phyloP scores from a whole-genome alignment of 2,329 filamentous ascomycete genomes.

The Bipolaris bicolor region DNA sequence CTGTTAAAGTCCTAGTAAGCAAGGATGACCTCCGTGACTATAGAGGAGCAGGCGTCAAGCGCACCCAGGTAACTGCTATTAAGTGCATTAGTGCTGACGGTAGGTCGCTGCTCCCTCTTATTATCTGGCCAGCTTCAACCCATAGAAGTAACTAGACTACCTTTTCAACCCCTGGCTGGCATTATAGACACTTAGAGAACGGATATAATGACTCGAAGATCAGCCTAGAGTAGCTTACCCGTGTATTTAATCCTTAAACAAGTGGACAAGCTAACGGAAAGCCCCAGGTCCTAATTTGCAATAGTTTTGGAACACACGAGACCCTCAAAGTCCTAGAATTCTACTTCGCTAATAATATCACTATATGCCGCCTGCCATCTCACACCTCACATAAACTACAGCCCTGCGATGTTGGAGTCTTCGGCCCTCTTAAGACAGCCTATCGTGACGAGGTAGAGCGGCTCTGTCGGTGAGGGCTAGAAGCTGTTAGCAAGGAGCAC shows the following conservation, averaged over 20 bases:
- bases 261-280: background rate
- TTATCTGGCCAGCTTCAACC: too few relatives aligned
- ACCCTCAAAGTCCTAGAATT: slow-evolving; percentile 42
- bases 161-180: background rate
- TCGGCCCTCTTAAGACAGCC: slow-evolving; percentile 18
- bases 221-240: background rate
- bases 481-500: slow-evolving; percentile 18
- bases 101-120: too few relatives aligned
- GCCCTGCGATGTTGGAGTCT: slow-evolving; percentile 4
- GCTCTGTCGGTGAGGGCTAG: slow-evolving; percentile 14
- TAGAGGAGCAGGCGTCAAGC: background rate
- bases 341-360: slow-evolving; percentile 43
- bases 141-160: background rate
- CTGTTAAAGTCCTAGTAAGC: background rate
- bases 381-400: background rate
- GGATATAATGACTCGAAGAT: slow-evolving; percentile 2
- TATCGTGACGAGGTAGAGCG: slow-evolving; percentile 19
- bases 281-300: background rate
- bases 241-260: background rate
- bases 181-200: background rate
- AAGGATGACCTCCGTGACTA: background rate
- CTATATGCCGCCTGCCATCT: background rate
- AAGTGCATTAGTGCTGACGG: background rate
- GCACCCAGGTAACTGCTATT: background rate
- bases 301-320: slow-evolving; percentile 43